Percentiles rank a stretch among this genome's conserved stretches.
Conservation (phyloP, 2,329 filamentous ascomycete species). For the Trichoderma cornu-damae region DNA sequence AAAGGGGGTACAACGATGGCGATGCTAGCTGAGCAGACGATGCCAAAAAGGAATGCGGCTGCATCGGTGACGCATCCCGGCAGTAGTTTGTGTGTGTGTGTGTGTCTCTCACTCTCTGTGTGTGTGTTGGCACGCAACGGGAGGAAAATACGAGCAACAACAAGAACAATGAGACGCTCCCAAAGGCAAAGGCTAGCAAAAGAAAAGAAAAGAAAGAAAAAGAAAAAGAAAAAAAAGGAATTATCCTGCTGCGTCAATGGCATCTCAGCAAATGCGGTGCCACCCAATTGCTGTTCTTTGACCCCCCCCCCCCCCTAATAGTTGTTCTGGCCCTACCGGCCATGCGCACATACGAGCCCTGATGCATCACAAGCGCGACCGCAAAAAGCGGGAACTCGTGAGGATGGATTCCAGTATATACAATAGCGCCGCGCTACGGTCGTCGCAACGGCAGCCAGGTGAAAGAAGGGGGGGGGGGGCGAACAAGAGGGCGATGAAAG, state of each 20-base stretch:
- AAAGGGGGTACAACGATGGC: not conserved
- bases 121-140: constrained; percentile 13
- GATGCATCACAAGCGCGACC: constrained; percentile 14
- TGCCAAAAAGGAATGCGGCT: not conserved
- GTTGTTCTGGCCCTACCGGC: constrained; percentile 2
- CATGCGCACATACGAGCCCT: constrained; percentile 14
- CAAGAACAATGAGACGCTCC: not conserved
- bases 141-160: constrained; percentile 8
- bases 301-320: too few species aligned
- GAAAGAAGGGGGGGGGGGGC: not conserved
- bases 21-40: not conserved
- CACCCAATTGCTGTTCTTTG: not conserved
- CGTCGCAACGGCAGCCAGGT: not conserved
- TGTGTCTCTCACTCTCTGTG: constrained; percentile 15
- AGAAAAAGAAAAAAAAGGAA: not conserved
- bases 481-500: not conserved
- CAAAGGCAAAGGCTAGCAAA: not conserved
- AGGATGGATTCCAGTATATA: too few species aligned
- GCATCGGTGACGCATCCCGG: constrained; percentile 8
- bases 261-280: not conserved
- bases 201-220: not conserved
- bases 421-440: constrained; percentile 8
- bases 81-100: constrained; percentile 17
- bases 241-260: not conserved
- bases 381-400: constrained; percentile 12